Conservation (phyloP, 2,329 filamentous ascomycete species). For the Stagonosporopsis chrysanthemi region DNA sequence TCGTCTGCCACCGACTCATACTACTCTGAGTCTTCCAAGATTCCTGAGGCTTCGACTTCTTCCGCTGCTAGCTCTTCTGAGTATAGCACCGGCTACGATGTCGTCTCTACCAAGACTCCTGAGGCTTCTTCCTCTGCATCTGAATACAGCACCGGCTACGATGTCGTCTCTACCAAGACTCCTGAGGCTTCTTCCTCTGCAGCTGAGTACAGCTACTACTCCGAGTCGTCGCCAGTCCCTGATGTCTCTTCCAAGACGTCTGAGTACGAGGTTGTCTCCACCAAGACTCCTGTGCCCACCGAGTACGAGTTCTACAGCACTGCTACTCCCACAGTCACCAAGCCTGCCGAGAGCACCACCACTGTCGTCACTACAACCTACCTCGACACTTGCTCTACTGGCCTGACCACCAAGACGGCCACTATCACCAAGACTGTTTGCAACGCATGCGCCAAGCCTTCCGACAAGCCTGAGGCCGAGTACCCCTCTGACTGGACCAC, state of each 20-base stretch:
- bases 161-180: slow-evolving; percentile 4
- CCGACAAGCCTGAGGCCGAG: slow-evolving; percentile 22
- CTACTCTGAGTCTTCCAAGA: slow-evolving; percentile 14
- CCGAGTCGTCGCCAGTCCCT: slow-evolving; percentile 26
- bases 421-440: slow-evolving; percentile 43
- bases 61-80: neutral
- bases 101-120: slow-evolving; percentile 7
- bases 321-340: slow-evolving; percentile 14
- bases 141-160: slow-evolving; percentile 9
- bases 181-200: slow-evolving; percentile 9
- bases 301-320: slow-evolving; percentile 18
- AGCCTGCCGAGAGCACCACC: slow-evolving; percentile 16
- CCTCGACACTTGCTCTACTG: slow-evolving; percentile 48
- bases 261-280: slow-evolving; percentile 12
- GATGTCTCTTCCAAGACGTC: slow-evolving; percentile 17
- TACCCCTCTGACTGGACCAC: slow-evolving; percentile 45
- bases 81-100: neutral
- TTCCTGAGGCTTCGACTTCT: slow-evolving; percentile 2
- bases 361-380: slow-evolving; percentile 35
- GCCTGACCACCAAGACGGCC: slow-evolving; percentile 43
- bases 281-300: slow-evolving; percentile 12
- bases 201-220: slow-evolving; percentile 10
- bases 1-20: slow-evolving; percentile 6
- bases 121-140: slow-evolving; percentile 6
- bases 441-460: slow-evolving; percentile 30